These are phyloP conservation scores for Lasiodiplodia hormozganensis DNA, from an alignment of 2,329 filamentous ascomycete species.

Conservation along the genomic window DNA sequence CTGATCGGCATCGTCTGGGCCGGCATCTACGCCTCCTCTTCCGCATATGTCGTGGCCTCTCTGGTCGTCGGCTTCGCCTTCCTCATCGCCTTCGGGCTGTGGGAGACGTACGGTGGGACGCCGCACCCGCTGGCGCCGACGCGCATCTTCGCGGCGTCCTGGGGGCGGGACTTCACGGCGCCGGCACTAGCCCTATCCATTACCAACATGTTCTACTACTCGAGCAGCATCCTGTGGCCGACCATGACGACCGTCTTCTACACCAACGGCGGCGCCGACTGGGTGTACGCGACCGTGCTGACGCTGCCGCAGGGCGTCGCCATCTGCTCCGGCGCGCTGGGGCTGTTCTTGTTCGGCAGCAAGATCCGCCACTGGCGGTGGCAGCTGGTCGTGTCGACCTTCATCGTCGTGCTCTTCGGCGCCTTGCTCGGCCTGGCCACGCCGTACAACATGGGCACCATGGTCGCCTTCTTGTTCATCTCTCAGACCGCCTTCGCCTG, in stretches of 20 bases:
- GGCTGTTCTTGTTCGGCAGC: slow-evolving; percentile 52
- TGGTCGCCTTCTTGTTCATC: slow-evolving; percentile 57
- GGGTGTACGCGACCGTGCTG: slow-evolving; percentile 42
- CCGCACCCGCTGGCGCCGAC: slow-evolving; percentile 51
- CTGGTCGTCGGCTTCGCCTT: slow-evolving; percentile 42
- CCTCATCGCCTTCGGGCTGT: slow-evolving; percentile 40
- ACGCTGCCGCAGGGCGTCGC: slow-evolving; percentile 56
- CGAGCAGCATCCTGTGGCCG: slow-evolving; percentile 55
- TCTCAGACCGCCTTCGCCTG: slow-evolving; percentile 55
- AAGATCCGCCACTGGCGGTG: slow-evolving; percentile 56
- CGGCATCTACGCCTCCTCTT: slow-evolving; percentile 34
- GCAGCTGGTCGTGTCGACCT: slow-evolving; percentile 53
- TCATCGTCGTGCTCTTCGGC: slow-evolving; percentile 58
- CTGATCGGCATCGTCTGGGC: slow-evolving; percentile 46
- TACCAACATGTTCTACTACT: slow-evolving; percentile 62
- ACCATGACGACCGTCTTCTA: slow-evolving; percentile 58
- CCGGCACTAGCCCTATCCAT: slow-evolving; percentile 55
- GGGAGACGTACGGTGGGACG: slow-evolving; percentile 40
- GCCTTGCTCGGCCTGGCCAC: slow-evolving; percentile 53
- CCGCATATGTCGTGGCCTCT: slow-evolving; percentile 42
- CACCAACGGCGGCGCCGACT: slow-evolving; percentile 45
- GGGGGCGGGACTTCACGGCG: slow-evolving; percentile 57
- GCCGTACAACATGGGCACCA: slow-evolving; percentile 53
- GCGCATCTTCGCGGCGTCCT: slow-evolving; percentile 53
- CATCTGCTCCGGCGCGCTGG: slow-evolving; percentile 51